Conservation (phyloP, 2,329 filamentous ascomycete genomes). For the Mariannaea elegans region DNA sequence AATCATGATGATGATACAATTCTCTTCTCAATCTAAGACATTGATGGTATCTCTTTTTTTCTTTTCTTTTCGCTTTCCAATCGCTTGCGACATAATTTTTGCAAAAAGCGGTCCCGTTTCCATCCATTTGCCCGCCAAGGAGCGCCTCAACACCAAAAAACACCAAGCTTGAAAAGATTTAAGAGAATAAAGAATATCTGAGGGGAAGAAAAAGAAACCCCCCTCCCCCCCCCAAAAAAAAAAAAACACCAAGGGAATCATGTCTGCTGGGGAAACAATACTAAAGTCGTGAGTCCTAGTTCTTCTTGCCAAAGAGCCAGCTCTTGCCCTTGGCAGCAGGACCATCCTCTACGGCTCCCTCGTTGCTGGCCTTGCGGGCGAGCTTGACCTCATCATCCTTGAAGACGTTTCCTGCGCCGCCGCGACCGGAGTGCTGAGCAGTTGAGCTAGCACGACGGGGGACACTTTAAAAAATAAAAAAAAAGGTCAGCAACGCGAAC, state of each 20-base stretch:
- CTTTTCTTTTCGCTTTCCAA: conserved; percentile 21
- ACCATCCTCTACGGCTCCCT: conserved; percentile 47
- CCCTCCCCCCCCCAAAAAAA: too few species aligned
- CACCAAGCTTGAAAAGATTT: conserved; percentile 34
- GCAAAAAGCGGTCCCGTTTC: conserved; percentile 16
- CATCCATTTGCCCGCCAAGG: conserved; percentile 14
- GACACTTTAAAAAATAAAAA: conserved; percentile 50
- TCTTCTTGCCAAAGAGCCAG: conserved; percentile 60
- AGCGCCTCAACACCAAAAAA: conserved; percentile 34
- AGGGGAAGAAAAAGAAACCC: conserved; percentile 1
- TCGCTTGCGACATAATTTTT: conserved; percentile 1
- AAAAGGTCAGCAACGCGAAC: neutral
- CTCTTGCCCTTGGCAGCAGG: conserved; percentile 56
- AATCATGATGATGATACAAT: conserved; percentile 25
- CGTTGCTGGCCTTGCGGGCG: conserved; percentile 41
- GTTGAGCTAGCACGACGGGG: conserved; percentile 65
- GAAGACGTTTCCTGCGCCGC: conserved; percentile 78
- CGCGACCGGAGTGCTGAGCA: conserved; percentile 74
- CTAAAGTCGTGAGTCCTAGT: conserved; percentile 36
- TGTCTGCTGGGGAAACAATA: neutral
- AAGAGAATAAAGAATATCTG: neutral
- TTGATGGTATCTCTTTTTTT: conserved; percentile 34
- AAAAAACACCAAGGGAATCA: neutral
- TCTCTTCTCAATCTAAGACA: conserved; percentile 20
- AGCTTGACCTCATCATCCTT: conserved; percentile 53